phyloP scores from a whole-genome alignment of 1,139 yeast species.

The Blastobotrys apis region DNA sequence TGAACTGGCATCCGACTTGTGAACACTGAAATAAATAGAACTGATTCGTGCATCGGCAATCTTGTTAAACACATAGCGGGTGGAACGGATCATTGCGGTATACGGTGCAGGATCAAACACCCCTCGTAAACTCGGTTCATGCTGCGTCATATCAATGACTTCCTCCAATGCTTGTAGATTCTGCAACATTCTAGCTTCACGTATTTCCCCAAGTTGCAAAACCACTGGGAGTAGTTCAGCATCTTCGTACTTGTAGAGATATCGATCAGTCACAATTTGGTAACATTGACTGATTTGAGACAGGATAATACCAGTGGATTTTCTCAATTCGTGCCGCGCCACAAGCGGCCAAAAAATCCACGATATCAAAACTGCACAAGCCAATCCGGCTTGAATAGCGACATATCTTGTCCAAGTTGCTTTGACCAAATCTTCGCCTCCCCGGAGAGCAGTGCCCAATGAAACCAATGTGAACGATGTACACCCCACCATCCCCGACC shows the following conservation, averaged over 20 bases:
- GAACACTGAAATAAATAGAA: constrained; percentile 44
- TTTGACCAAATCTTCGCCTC: constrained; percentile 18
- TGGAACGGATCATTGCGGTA: constrained; percentile 35
- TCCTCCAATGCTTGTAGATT: constrained; percentile 40
- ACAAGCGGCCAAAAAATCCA: constrained; percentile 50
- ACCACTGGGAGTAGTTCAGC: constrained; percentile 46
- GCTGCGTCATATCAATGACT: constrained; percentile 37
- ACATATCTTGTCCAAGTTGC: constrained; percentile 42
- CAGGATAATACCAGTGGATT: constrained; percentile 40
- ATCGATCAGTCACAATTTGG: constrained; percentile 46
- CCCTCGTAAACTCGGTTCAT: constrained; percentile 37
- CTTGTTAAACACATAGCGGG: constrained; percentile 41
- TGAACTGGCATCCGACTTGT: constrained; percentile 41
- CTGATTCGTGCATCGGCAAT: constrained; percentile 47
- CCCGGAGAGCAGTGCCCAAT: constrained; percentile 23
- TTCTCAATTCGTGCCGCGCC: constrained; percentile 42
- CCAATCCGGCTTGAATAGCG: constrained; percentile 40
- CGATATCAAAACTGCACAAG: constrained; percentile 38
- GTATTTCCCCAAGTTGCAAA: constrained; percentile 41
- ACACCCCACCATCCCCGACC: constrained; percentile 43
- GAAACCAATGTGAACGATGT: constrained; percentile 42
- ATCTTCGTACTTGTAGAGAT: constrained; percentile 44
- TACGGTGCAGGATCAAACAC: constrained; percentile 28
- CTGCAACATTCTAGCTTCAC: constrained; percentile 47
- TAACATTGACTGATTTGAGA: constrained; percentile 45